Conservation (phyloP, 2,329 filamentous ascomycete genomes). For the Aspergillus neoniger region DNA sequence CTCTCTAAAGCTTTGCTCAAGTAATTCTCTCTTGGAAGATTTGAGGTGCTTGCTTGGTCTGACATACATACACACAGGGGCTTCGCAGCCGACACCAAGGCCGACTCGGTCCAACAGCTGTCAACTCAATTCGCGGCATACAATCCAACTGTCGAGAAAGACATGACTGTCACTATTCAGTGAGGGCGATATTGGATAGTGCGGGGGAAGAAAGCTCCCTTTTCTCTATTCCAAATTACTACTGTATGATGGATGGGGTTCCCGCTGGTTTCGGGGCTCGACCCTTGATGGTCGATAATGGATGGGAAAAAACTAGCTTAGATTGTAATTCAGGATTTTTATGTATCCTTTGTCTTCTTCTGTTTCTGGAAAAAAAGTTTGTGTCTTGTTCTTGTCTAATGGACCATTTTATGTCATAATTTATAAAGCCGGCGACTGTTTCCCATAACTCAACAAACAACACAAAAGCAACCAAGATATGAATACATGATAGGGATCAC, state of each 20-base stretch:
- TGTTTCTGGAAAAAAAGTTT: background rate
- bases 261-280: constrained; percentile 12
- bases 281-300: background rate
- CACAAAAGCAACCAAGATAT: too few relatives aligned
- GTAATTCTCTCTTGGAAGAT: constrained; percentile 31
- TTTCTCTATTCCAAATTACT: background rate
- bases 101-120: constrained; percentile 68
- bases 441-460: too few relatives aligned
- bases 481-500: too few relatives aligned
- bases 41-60: background rate
- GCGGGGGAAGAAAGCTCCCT: background rate
- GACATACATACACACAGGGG: constrained; percentile 55
- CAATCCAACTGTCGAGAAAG: constrained; percentile 72
- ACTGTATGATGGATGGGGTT: background rate
- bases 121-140: constrained; percentile 63
- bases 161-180: constrained; percentile 63
- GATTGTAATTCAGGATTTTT: background rate
- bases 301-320: background rate
- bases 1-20: constrained; percentile 43
- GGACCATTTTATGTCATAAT: background rate
- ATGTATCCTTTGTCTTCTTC: background rate
- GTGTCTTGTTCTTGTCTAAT: background rate
- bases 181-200: constrained; percentile 1
- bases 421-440: too few relatives aligned
- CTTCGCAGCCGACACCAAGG: constrained; percentile 73